Evolutionary conservation across 78 protist genomes (phyloP), one percentile per base, ranked within the genome.

Genomic region (Andalucia godoyi): DNA sequence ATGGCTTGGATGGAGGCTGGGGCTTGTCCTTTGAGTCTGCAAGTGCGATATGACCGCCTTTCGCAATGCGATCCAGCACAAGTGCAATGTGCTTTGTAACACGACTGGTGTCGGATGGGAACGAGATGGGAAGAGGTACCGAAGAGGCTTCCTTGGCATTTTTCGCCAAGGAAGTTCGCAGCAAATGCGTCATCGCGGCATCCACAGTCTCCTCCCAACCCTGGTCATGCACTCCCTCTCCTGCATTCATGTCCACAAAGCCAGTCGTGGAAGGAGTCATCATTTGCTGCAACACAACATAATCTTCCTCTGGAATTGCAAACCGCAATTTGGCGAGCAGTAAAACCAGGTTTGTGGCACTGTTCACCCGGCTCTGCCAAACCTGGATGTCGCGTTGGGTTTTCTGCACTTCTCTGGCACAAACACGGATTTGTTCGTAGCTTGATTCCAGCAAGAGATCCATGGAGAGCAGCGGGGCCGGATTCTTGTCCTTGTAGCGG

Each of bases 151-250:
- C 43, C 67, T 27, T 45, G 23, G 23, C 38, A n/a, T n/a, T n/a
- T 64, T 67, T 67, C 50, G 21, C 30, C 43, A 67, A 55, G 25
- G 37, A 21, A 2, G 46, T 32, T 7, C 49, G 59, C 47, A 67
- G 39, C 37, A 54, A 25, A 30, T 61, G 60, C 34, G 57, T 21
- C 23, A 69, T 32, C 3, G 70, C 42, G n/a, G 76, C 77, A 15
- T 58, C 70, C 10, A 54, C 40, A 8, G 37, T 13, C 66, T 77
- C 83, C 61, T 77, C 83, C 82, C 82, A 76, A 4, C 76, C 76
- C 46, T 60, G 72, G 23, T n/a, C 18, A 8, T 7, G n/a, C n/a
- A n/a, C n/a, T n/a, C n/a, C n/a, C n/a, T n/a, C n/a, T n/a, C n/a
- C 68, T 0, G 46, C 1, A 4, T n/a, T 9, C 17, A 12, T 40